Evolutionary conservation across 176 grass and related monocot species (phyloP).

Genomic region (Melocanna baccifera): DNA sequence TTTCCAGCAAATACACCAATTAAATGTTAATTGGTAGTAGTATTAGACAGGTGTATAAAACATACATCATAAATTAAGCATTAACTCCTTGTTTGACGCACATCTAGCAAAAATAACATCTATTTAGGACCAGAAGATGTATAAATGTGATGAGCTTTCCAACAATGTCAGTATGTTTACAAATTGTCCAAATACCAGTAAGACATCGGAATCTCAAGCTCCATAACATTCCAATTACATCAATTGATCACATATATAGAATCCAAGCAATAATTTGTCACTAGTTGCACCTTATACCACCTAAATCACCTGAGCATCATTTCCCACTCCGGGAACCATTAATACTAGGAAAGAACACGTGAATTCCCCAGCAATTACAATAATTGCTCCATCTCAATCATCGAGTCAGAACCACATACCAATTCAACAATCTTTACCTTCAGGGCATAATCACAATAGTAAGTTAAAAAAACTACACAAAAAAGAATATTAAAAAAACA

Average conservation of each 20-base stretch:
- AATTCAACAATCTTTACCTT: slow-evolving; percentile 13
- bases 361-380: neutral
- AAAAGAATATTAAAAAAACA: neutral
- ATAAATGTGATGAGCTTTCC: neutral
- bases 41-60: neutral
- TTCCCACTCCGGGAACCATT: neutral
- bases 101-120: neutral
- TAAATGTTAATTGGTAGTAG: slow-evolving; percentile 1
- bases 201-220: neutral
- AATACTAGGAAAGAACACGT: neutral
- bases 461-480: neutral
- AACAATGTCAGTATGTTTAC: neutral
- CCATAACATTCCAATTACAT: neutral
- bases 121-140: neutral
- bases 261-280: neutral
- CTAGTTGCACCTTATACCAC: neutral
- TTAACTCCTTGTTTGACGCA: neutral
- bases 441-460: neutral
- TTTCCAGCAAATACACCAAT: neutral
- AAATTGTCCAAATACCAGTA: neutral
- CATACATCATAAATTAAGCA: slow-evolving; percentile 9
- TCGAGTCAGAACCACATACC: neutral
- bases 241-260: neutral
- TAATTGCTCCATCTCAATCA: slow-evolving; percentile 19
- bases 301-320: neutral